Percentiles rank a stretch among this genome's conserved stretches.
Conservation (phyloP, 176 grass and related monocot genomes). For the Carex cristatella region DNA sequence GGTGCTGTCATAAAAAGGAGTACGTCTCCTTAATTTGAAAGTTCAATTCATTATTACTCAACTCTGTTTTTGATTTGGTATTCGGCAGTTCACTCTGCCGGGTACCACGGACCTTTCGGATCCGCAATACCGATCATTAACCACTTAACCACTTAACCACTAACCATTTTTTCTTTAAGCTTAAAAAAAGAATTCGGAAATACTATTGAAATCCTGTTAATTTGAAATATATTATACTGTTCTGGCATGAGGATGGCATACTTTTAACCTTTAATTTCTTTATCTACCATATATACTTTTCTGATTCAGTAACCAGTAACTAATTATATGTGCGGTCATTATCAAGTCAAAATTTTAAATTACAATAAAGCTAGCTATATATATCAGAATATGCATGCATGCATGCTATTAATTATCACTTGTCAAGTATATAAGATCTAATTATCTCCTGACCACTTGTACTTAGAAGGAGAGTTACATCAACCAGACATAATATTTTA, state of each 20-base stretch:
- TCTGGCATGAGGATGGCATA: background rate
- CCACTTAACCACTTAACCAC: too few species aligned
- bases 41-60: background rate
- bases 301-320: background rate
- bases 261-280: background rate
- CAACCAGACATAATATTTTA: background rate
- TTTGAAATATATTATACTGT: background rate
- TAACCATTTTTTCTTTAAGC: too few species aligned
- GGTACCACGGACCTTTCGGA: too few species aligned
- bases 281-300: background rate
- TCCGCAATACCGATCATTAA: too few species aligned
- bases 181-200: background rate
- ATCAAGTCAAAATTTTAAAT: background rate
- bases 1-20: too few species aligned
- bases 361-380: background rate
- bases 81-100: too few species aligned
- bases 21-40: background rate
- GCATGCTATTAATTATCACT: constrained; percentile 4
- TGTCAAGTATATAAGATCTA: background rate
- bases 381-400: background rate
- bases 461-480: background rate
- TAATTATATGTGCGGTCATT: background rate
- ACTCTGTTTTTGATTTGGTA: background rate
- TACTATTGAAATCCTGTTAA: background rate
- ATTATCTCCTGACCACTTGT: background rate